Conservation (phyloP, 2,329 filamentous ascomycete genomes). For the Fusarium sp. region DNA sequence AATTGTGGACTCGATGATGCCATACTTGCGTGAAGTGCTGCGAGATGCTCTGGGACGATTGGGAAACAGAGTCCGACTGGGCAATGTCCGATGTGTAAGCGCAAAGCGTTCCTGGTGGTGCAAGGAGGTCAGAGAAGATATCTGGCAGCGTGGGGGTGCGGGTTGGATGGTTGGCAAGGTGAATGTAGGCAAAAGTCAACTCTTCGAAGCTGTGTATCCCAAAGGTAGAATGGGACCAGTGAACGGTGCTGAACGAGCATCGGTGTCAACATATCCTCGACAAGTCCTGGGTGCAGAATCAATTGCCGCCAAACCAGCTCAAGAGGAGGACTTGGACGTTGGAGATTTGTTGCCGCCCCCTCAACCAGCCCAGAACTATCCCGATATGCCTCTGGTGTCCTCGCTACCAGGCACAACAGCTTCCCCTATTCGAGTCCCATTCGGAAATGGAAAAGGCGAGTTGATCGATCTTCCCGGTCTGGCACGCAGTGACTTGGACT, state of each 20-base stretch:
- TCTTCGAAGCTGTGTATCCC: constrained; percentile 89
- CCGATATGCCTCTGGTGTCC: constrained; percentile 87
- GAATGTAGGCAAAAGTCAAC: constrained; percentile 94
- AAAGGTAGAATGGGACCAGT: constrained; percentile 68
- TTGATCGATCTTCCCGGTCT: constrained; percentile 93
- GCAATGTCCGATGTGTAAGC: constrained; percentile 88
- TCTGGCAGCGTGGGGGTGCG: constrained; percentile 84
- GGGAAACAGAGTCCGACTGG: constrained; percentile 79
- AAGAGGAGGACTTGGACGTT: constrained; percentile 51
- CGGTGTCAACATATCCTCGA: constrained; percentile 33
- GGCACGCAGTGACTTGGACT: constrained; percentile 76
- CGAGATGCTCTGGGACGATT: constrained; percentile 77
- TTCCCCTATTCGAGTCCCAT: constrained; percentile 92
- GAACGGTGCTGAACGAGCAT: constrained; percentile 19
- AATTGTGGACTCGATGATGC: constrained; percentile 87
- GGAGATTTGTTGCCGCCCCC: constrained; percentile 78
- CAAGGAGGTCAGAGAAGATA: constrained; percentile 83
- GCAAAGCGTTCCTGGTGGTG: constrained; percentile 93
- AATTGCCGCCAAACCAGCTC: constrained; percentile 48
- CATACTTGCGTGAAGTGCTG: constrained; percentile 81
- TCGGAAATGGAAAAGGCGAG: constrained; percentile 86
- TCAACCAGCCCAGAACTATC: constrained; percentile 78
- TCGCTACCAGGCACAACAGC: constrained; percentile 92
- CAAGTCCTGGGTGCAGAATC: constrained; percentile 24
- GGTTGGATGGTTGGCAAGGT: constrained; percentile 98